These are phyloP conservation scores for Yamadazyma epiphylla DNA, from an alignment of 1,139 yeast genomes.

Conservation along the genomic window DNA sequence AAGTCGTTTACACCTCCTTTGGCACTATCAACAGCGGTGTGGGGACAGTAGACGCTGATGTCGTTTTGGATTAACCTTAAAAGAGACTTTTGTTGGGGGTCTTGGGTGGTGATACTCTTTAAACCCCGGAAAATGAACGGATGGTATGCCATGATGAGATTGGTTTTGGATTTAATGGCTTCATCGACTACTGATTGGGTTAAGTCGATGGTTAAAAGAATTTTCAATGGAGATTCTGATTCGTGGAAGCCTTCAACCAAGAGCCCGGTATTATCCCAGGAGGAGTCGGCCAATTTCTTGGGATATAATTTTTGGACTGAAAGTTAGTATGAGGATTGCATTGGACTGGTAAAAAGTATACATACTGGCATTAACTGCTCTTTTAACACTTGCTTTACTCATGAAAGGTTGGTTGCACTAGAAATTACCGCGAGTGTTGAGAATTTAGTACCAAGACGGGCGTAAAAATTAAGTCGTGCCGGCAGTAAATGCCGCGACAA, in stretches of 20 bases:
- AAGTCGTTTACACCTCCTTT: constrained; percentile 91
- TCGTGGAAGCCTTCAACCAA: constrained; percentile 58
- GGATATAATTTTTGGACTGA: constrained; percentile 68
- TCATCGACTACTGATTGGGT: constrained; percentile 84
- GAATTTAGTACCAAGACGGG: too few species aligned
- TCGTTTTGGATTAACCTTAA: constrained; percentile 69
- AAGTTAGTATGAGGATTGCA: neutral
- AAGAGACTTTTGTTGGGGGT: constrained; percentile 80
- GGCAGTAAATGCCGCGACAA: too few species aligned
- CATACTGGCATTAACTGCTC: constrained; percentile 8
- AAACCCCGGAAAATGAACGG: constrained; percentile 92
- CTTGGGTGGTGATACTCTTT: constrained; percentile 62
- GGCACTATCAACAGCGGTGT: constrained; percentile 94
- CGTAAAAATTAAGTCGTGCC: too few species aligned
- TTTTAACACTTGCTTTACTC: constrained; percentile 7
- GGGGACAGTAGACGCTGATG: constrained; percentile 89
- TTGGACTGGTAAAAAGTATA: neutral
- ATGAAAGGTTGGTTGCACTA: too few species aligned
- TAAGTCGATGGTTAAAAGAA: constrained; percentile 78
- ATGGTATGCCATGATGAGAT: constrained; percentile 80
- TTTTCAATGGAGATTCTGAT: constrained; percentile 26
- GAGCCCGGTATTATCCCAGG: constrained; percentile 95
- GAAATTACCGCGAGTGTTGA: too few species aligned
- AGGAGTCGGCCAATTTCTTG: constrained; percentile 65
- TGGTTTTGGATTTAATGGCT: constrained; percentile 53